phyloP scores from a whole-genome alignment of 306 rosid species.

The Calophaca sinica region DNA sequence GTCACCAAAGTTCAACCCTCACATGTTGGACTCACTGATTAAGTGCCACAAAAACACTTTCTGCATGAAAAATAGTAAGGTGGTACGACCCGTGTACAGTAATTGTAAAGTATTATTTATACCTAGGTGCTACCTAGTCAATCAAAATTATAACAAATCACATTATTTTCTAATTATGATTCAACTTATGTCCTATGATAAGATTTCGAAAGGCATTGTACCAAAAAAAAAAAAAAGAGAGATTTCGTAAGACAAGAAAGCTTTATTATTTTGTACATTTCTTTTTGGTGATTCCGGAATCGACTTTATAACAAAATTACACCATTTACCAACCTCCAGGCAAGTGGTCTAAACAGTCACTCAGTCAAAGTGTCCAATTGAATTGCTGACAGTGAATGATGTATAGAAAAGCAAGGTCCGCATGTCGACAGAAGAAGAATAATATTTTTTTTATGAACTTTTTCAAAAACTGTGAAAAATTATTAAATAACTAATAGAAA shows the following conservation, averaged over 20 bases:
- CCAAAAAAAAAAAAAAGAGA: too few species aligned
- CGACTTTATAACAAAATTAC: background rate
- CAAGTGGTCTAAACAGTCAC: slow-evolving; percentile 27
- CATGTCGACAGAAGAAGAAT: slow-evolving; percentile 1
- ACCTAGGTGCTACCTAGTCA: slow-evolving; percentile 14
- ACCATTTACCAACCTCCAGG: background rate
- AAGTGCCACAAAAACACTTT: background rate
- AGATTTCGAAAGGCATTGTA: background rate
- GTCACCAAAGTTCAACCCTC: slow-evolving; percentile 6
- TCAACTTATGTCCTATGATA: background rate
- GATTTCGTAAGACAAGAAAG: background rate
- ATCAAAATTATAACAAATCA: background rate
- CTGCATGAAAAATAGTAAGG: background rate
- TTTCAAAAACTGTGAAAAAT: slow-evolving; percentile 2
- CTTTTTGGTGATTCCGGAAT: slow-evolving; percentile 21
- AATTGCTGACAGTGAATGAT: slow-evolving; percentile 31
- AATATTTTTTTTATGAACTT: background rate
- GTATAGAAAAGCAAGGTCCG: background rate
- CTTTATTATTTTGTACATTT: slow-evolving; percentile 16
- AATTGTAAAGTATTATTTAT: background rate
- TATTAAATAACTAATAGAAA: slow-evolving; percentile 19
- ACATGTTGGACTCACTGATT: slow-evolving; percentile 1
- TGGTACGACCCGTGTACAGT: background rate
- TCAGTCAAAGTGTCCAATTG: slow-evolving; percentile 41
- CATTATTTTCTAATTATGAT: slow-evolving; percentile 33